Evolutionary conservation across 768 basidiomycete species (phyloP).

Genomic region (Leccinum obscurum): DNA sequence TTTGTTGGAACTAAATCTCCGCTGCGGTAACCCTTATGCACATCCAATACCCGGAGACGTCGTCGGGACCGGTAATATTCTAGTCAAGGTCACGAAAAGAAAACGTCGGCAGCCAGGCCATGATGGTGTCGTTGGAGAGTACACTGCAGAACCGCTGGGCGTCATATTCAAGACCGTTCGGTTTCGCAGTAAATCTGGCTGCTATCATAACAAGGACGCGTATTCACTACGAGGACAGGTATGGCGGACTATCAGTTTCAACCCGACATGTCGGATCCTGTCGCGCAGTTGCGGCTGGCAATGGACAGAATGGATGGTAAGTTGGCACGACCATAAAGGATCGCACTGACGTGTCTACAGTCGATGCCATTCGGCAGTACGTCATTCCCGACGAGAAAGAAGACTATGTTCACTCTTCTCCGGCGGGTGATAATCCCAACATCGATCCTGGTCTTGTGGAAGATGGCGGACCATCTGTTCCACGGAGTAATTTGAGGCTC

Average conservation of each 20-base stretch:
- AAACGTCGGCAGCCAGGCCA: constrained; percentile 46
- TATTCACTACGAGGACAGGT: constrained; percentile 45
- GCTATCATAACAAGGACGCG: not conserved
- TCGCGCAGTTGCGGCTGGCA: constrained; percentile 64
- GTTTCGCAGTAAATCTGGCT: constrained; percentile 73
- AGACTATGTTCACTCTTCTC: constrained; percentile 48
- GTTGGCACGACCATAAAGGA: constrained; percentile 14
- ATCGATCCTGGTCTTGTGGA: constrained; percentile 50
- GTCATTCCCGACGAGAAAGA: constrained; percentile 66
- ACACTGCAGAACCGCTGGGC: constrained; percentile 71
- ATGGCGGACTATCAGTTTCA: constrained; percentile 95
- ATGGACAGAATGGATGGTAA: constrained; percentile 85
- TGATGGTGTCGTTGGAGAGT: constrained; percentile 56
- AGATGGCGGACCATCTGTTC: constrained; percentile 14
- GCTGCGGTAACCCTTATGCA: constrained; percentile 72
- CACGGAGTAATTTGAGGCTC: constrained; percentile 64
- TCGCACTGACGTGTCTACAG: constrained; percentile 39
- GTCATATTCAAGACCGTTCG: constrained; percentile 79
- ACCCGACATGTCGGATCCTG: constrained; percentile 69
- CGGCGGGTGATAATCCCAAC: constrained; percentile 36
- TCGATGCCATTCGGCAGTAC: constrained; percentile 72
- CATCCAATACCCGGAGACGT: constrained; percentile 86
- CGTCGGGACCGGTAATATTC: constrained; percentile 73
- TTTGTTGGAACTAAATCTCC: constrained; percentile 74
- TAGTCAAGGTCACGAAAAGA: constrained; percentile 80